These are phyloP conservation scores for Aspergillus sp. DNA, from an alignment of 2,329 filamentous ascomycete genomes.

Conservation along the genomic window DNA sequence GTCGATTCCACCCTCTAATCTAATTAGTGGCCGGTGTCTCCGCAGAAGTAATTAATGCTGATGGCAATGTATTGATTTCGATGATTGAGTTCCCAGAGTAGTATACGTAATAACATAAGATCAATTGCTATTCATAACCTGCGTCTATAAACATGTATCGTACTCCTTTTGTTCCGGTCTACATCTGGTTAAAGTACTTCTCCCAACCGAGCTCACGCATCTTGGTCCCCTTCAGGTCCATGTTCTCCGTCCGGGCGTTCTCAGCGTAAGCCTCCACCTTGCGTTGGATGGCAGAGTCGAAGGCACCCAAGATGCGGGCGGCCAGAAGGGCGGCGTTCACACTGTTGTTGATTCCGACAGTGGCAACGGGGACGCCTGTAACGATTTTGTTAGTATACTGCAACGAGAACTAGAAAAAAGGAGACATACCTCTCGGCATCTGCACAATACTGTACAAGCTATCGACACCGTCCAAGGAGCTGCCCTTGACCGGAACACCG, in stretches of 20 bases:
- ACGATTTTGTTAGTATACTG: slow-evolving; percentile 16
- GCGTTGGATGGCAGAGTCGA: slow-evolving; percentile 39
- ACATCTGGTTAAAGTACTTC: slow-evolving; percentile 47
- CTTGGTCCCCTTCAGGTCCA: slow-evolving; percentile 43
- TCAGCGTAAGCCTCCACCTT: slow-evolving; percentile 45
- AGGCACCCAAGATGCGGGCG: slow-evolving; percentile 63
- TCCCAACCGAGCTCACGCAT: slow-evolving; percentile 44
- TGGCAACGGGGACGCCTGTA: slow-evolving; percentile 68
- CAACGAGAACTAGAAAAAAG: not conserved
- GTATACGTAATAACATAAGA: not conserved
- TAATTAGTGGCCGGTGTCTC: too few relatives aligned
- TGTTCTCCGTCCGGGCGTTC: slow-evolving; percentile 41
- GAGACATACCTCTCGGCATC: slow-evolving; percentile 61
- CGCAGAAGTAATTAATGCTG: not conserved
- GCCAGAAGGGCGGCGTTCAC: slow-evolving; percentile 75
- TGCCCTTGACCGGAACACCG: slow-evolving; percentile 74
- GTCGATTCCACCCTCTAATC: too few relatives aligned
- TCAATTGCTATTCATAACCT: not conserved
- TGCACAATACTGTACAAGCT: slow-evolving; percentile 72
- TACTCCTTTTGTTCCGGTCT: slow-evolving; percentile 11
- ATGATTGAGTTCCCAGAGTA: too few relatives aligned
- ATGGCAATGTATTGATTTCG: too few relatives aligned
- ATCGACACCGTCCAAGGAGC: slow-evolving; percentile 69
- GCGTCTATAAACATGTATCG: slow-evolving; percentile 6
- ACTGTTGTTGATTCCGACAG: slow-evolving; percentile 77